A percentile compares a stretch with the other conserved stretches of the same genome.
These are phyloP conservation scores for Loxodes magnus DNA, from an alignment of 73 alveolate species.

Conservation along the genomic window DNA sequence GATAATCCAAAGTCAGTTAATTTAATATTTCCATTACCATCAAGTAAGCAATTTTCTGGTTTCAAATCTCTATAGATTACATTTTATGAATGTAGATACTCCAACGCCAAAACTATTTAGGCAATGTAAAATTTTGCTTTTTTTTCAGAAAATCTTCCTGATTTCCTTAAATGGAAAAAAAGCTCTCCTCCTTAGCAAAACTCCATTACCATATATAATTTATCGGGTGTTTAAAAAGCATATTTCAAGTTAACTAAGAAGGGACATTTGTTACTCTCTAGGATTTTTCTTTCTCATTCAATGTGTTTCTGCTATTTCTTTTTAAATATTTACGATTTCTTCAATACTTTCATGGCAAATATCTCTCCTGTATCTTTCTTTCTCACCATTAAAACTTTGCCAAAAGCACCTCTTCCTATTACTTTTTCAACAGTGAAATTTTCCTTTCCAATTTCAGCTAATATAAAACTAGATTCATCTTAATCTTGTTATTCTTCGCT, in stretches of 20 bases:
- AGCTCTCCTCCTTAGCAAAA: slow-evolving; percentile 84
- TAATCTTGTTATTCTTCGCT: too few relatives aligned
- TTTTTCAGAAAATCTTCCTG: slow-evolving; percentile 54
- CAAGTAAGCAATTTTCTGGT: slow-evolving; percentile 71
- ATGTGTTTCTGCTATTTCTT: slow-evolving; percentile 21
- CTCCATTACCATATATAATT: slow-evolving; percentile 67
- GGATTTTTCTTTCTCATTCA: slow-evolving; percentile 22
- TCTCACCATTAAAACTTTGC: slow-evolving; percentile 67
- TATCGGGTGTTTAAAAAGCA: slow-evolving; percentile 68
- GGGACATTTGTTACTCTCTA: slow-evolving; percentile 29
- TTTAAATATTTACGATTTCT: slow-evolving; percentile 41
- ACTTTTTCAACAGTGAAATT: background rate
- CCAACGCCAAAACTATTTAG: slow-evolving; percentile 68
- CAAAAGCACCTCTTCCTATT: slow-evolving; percentile 57
- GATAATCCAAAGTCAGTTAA: slow-evolving; percentile 80
- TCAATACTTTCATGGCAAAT: slow-evolving; percentile 76
- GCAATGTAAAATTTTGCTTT: slow-evolving; percentile 62
- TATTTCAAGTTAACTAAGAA: slow-evolving; percentile 39
- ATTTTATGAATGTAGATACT: slow-evolving; percentile 63
- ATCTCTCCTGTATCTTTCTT: slow-evolving; percentile 36
- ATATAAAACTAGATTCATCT: too few relatives aligned
- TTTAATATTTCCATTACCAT: slow-evolving; percentile 62
- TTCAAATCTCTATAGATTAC: slow-evolving; percentile 76
- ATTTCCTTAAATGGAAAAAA: slow-evolving; percentile 37
- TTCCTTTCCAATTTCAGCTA: background rate